Percentiles rank a stretch among this genome's conserved stretches.
Evolutionary conservation across 495 filamentous ascomycete species (phyloP).

Genomic region (Patellaria atrata): DNA sequence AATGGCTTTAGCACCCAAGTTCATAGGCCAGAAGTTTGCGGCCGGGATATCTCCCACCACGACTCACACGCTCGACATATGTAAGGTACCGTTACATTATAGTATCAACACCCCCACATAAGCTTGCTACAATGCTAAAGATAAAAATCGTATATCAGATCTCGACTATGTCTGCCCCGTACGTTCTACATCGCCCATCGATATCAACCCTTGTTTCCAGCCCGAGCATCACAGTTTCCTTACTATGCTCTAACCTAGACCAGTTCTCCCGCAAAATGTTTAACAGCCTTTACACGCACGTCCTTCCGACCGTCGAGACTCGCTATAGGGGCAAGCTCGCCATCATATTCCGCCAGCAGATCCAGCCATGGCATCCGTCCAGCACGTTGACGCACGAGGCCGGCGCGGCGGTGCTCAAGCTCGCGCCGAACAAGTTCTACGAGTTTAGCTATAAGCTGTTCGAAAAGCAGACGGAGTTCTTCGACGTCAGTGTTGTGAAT

Average conservation of each 20-base stretch:
- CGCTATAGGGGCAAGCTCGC: constrained; percentile 47
- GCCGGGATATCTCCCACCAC: constrained; percentile 30
- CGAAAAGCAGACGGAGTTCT: constrained; percentile 52
- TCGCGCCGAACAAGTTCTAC: constrained; percentile 60
- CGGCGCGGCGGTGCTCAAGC: constrained; percentile 54
- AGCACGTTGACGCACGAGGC: constrained; percentile 83
- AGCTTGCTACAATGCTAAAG: background rate
- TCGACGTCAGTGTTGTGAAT: constrained; percentile 67
- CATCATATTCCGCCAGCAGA: constrained; percentile 74
- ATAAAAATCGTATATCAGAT: constrained; percentile 26
- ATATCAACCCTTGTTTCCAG: constrained; percentile 16
- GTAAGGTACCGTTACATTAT: constrained; percentile 23
- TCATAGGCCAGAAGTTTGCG: constrained; percentile 52
- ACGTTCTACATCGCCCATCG: constrained; percentile 18
- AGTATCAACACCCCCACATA: background rate
- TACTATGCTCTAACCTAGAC: constrained; percentile 6
- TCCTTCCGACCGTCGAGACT: constrained; percentile 39
- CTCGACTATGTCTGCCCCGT: constrained; percentile 80
- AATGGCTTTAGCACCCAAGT: constrained; percentile 71
- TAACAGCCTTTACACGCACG: constrained; percentile 46
- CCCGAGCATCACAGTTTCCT: too few species aligned
- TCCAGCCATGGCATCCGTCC: constrained; percentile 93
- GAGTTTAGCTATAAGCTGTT: constrained; percentile 61
- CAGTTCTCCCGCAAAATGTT: constrained; percentile 56
- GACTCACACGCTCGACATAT: constrained; percentile 63